Conservation (phyloP, 2,329 filamentous ascomycete genomes). For the Davidsoniella neocaledoniae region DNA sequence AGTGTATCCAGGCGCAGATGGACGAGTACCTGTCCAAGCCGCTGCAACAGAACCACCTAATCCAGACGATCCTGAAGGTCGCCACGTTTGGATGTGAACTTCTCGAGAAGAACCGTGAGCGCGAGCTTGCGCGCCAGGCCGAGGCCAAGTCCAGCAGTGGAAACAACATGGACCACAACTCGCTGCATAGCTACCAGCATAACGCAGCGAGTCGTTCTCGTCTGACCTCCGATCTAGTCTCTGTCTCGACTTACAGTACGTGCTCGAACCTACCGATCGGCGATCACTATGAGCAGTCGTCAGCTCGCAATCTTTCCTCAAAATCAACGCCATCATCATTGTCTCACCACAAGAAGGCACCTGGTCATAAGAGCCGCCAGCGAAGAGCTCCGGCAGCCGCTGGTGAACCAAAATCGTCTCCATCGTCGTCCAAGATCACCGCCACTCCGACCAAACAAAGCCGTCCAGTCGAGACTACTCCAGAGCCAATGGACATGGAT, state of each 20-base stretch:
- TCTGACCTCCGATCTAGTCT: neutral
- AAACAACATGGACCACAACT: constrained; percentile 7
- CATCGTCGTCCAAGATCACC: too few relatives aligned
- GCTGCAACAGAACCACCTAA: constrained; percentile 89
- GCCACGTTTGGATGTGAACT: constrained; percentile 76
- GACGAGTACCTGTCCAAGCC: constrained; percentile 97
- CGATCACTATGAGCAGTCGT: neutral
- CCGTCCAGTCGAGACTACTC: neutral
- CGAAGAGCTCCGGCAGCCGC: neutral
- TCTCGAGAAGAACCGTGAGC: constrained; percentile 57
- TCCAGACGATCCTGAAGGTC: constrained; percentile 94
- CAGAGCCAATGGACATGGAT: constrained; percentile 5
- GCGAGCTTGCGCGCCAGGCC: constrained; percentile 35
- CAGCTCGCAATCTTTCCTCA: neutral
- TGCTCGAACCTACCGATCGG: constrained; percentile 1
- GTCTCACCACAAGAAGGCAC: too few relatives aligned
- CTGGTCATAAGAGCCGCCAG: neutral
- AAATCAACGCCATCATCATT: too few relatives aligned
- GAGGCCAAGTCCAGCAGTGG: constrained; percentile 26
- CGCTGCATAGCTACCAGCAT: constrained; percentile 1
- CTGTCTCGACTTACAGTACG: constrained; percentile 1
- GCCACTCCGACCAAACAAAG: too few relatives aligned
- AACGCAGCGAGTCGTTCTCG: neutral
- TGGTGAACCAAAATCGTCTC: neutral
- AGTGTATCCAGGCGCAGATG: constrained; percentile 98